Percentiles rank a stretch among this genome's conserved stretches.
Conservation (phyloP, 2,329 filamentous ascomycete species). For the Magnaporthiopsis rhizophila region DNA sequence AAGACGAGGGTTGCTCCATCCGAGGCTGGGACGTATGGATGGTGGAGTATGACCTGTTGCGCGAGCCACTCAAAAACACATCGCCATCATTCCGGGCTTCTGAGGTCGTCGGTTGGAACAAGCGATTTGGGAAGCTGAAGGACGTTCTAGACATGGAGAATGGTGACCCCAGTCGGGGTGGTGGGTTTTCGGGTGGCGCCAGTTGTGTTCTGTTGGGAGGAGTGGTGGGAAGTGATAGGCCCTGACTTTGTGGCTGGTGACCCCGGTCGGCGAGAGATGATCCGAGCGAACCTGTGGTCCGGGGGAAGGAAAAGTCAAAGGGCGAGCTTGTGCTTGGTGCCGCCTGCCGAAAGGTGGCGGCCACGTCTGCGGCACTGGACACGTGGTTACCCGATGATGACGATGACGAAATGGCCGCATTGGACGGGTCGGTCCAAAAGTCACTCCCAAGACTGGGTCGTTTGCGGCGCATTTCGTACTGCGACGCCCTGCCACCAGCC, state of each 20-base stretch:
- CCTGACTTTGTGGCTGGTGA: background rate
- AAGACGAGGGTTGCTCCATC: background rate
- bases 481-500: conserved; percentile 24
- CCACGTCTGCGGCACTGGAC: conserved; percentile 2
- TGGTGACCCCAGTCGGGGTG: conserved; percentile 50
- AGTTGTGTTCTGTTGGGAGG: background rate
- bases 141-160: conserved; percentile 43
- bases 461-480: conserved; percentile 27
- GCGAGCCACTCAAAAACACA: conserved; percentile 15
- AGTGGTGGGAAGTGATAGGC: background rate
- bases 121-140: conserved; percentile 54
- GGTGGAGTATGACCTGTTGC: conserved; percentile 47
- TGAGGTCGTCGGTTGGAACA: conserved; percentile 32
- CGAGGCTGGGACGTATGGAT: conserved; percentile 28
- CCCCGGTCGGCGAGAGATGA: background rate
- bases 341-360: conserved; percentile 7
- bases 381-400: conserved; percentile 10
- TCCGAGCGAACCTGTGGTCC: conserved; percentile 21
- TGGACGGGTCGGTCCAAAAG: conserved; percentile 41
- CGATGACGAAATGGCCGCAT: background rate
- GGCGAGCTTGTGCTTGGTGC: conserved; percentile 8
- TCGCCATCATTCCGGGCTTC: background rate
- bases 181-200: conserved; percentile 8
- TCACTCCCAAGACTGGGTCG: conserved; percentile 44
- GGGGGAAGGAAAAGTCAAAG: conserved; percentile 29